Percentiles rank a stretch among this genome's conserved stretches.
phyloP scores from a whole-genome alignment of 345 rosid genomes.

The Eucalyptus pauciflora region DNA sequence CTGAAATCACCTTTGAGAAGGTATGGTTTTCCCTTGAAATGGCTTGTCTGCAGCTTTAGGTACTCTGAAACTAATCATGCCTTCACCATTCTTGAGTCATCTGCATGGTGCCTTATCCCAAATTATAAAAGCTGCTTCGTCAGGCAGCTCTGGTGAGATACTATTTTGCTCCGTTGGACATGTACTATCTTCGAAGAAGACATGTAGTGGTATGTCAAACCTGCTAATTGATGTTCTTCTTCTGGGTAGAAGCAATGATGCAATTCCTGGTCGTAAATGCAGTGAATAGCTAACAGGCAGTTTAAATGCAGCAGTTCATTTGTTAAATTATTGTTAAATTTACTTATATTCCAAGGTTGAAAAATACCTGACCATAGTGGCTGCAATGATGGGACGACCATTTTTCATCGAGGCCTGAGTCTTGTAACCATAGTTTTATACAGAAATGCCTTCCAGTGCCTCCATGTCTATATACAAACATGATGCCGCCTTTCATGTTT shows the following conservation, averaged over 20 bases:
- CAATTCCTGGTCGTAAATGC: neutral
- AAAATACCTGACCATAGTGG: neutral
- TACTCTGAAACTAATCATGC: neutral
- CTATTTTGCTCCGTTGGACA: neutral
- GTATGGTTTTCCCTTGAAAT: neutral
- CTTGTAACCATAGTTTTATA: neutral
- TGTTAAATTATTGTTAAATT: neutral
- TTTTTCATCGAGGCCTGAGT: neutral
- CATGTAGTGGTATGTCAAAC: neutral
- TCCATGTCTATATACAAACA: neutral
- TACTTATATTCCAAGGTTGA: neutral
- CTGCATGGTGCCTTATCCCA: neutral
- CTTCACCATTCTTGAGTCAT: neutral
- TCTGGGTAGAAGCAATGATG: neutral
- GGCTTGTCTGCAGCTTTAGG: neutral
- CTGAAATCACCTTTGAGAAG: neutral
- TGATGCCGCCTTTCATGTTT: fast-evolving
- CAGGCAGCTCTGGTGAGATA: neutral
- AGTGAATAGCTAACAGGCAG: neutral
- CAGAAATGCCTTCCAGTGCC: neutral
- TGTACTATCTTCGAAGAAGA: neutral
- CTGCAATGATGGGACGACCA: neutral
- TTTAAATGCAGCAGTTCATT: neutral
- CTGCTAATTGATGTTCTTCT: neutral
- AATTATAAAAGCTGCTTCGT: neutral